phyloP scores from a whole-genome alignment of 2,329 filamentous ascomycete species.

The Annulohypoxylon truncatum region DNA sequence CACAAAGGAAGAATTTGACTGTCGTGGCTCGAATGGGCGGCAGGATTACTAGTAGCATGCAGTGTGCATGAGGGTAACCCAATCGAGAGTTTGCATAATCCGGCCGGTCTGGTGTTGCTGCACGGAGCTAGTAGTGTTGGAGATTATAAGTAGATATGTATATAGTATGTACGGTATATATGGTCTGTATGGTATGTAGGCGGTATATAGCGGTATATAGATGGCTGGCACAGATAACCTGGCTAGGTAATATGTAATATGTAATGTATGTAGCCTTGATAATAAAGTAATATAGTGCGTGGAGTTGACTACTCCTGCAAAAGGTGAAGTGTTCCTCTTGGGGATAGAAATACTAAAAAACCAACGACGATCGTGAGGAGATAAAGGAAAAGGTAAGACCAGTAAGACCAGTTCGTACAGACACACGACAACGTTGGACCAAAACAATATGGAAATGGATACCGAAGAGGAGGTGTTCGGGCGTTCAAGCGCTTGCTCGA shows the following conservation, averaged over 20 bases:
- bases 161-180: neutral
- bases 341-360: constrained; percentile 9
- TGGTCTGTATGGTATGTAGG: neutral
- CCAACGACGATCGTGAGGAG: constrained; percentile 5
- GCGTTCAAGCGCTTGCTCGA: constrained; percentile 30
- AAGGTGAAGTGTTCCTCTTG: constrained; percentile 21
- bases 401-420: neutral
- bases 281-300: neutral
- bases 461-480: constrained; percentile 3
- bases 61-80: constrained; percentile 51
- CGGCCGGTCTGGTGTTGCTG: constrained; percentile 42
- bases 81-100: constrained; percentile 51
- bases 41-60: constrained; percentile 50
- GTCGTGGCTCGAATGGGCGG: constrained; percentile 54
- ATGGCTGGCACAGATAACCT: neutral
- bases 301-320: constrained; percentile 1
- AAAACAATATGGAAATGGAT: constrained; percentile 8
- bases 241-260: no score
- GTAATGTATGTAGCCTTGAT: neutral
- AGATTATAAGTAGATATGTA: neutral
- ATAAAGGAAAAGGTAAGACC: constrained; percentile 9
- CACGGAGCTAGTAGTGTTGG: constrained; percentile 7
- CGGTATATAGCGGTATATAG: neutral
- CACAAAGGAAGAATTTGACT: constrained; percentile 47
- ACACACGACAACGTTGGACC: neutral